A percentile compares a stretch with the other conserved stretches of the same genome.
phyloP scores from a whole-genome alignment of 2,329 filamentous ascomycete species.

The Neofusicoccum ribis region DNA sequence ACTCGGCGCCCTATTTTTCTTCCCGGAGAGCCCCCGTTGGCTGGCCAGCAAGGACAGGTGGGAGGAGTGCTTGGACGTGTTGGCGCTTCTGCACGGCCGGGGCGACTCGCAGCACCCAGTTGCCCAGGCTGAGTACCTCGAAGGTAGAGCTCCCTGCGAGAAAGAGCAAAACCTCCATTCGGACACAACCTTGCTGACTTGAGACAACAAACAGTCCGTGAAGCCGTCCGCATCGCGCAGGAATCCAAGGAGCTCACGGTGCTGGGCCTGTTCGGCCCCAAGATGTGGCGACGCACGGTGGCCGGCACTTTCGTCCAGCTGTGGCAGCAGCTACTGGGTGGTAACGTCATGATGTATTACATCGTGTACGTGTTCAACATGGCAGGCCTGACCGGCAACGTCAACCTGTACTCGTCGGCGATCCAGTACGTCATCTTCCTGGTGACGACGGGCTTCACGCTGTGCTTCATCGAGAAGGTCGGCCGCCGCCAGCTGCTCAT shows the following conservation, averaged over 20 bases:
- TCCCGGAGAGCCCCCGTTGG: conserved; percentile 63
- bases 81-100: conserved; percentile 58
- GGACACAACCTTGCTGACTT: too few species aligned
- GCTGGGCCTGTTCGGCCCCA: conserved; percentile 18
- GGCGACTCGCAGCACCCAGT: conserved; percentile 59
- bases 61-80: conserved; percentile 61
- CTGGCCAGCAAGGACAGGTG: conserved; percentile 67
- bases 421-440: conserved; percentile 68
- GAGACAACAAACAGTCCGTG: background rate
- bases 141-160: conserved; percentile 30
- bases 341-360: conserved; percentile 45
- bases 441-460: conserved; percentile 59
- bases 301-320: conserved; percentile 59
- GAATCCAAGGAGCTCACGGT: conserved; percentile 15
- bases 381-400: conserved; percentile 40
- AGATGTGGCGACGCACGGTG: conserved; percentile 59
- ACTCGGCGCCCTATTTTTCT: conserved; percentile 43
- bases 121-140: conserved; percentile 64
- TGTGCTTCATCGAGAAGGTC: conserved; percentile 60
- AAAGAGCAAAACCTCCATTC: too few species aligned
- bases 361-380: conserved; percentile 58
- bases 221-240: conserved; percentile 16
- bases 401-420: conserved; percentile 26
- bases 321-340: conserved; percentile 54
- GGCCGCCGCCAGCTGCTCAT: conserved; percentile 60